Conservation (phyloP, 192 early-diverging fungal species). For the Geranomyces michiganensis region DNA sequence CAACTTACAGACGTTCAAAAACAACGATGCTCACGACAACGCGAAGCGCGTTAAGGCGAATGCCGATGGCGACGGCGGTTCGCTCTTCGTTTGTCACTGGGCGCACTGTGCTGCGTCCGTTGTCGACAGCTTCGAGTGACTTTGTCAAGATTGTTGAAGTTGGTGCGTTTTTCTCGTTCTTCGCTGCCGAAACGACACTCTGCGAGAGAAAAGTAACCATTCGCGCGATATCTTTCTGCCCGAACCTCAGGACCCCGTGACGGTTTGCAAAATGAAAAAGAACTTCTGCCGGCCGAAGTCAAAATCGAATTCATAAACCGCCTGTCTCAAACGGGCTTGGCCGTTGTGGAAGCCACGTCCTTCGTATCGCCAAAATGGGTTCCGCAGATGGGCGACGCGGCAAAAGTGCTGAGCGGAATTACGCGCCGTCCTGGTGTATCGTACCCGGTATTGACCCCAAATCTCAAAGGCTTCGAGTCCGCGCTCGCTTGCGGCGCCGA, state of each 20-base stretch:
- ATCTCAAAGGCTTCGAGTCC: constrained; percentile 78
- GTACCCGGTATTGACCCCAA: constrained; percentile 91
- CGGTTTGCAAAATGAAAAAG: constrained; percentile 95
- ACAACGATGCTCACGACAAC: too few species aligned
- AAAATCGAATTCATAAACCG: constrained; percentile 89
- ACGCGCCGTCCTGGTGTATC: constrained; percentile 60
- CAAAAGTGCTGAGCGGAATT: constrained; percentile 74
- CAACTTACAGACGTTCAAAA: too few species aligned
- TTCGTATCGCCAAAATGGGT: constrained; percentile 98
- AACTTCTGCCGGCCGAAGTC: constrained; percentile 72
- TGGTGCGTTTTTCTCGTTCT: not conserved
- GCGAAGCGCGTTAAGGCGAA: too few species aligned
- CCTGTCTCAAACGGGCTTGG: constrained; percentile 73
- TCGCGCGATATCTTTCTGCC: not conserved
- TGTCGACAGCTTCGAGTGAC: not conserved
- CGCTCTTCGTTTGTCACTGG: too few species aligned
- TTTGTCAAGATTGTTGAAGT: constrained; percentile 36
- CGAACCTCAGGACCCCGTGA: constrained; percentile 72
- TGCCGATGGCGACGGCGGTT: too few species aligned
- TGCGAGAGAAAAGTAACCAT: too few species aligned
- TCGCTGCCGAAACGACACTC: too few species aligned
- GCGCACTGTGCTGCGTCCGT: too few species aligned
- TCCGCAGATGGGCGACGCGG: constrained; percentile 90
- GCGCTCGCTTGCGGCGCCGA: constrained; percentile 74
- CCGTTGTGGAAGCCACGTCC: constrained; percentile 86